phyloP scores from a whole-genome alignment of 116 monocot species.

The Zostera marina region DNA sequence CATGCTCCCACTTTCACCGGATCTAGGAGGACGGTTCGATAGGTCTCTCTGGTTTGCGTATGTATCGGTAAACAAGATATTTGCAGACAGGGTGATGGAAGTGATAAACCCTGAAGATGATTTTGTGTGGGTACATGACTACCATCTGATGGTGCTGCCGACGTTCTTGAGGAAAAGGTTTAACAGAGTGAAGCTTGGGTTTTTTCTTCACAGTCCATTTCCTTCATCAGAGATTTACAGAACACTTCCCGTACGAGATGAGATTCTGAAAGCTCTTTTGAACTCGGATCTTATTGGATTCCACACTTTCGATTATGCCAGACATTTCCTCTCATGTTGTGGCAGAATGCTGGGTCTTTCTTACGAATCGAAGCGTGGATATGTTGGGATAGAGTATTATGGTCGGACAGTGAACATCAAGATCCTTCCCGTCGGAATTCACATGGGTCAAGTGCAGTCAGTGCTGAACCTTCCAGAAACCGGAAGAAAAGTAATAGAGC shows the following conservation, averaged over 20 bases:
- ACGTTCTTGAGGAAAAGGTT: slow-evolving; percentile 70
- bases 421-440: slow-evolving; percentile 19
- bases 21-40: slow-evolving; percentile 72
- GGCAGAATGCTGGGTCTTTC: slow-evolving; percentile 64
- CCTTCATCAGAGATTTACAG: slow-evolving; percentile 84
- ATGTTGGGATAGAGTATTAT: slow-evolving; percentile 15
- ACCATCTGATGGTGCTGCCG: slow-evolving; percentile 78
- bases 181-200: slow-evolving; percentile 66
- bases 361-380: slow-evolving; percentile 47
- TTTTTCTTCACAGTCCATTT: slow-evolving; percentile 85
- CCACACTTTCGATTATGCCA: slow-evolving; percentile 83
- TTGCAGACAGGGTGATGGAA: slow-evolving; percentile 73
- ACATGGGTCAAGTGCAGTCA: slow-evolving; percentile 11
- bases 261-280: slow-evolving; percentile 55
- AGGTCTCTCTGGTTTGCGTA: slow-evolving; percentile 84
- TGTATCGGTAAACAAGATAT: slow-evolving; percentile 81
- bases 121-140: slow-evolving; percentile 87
- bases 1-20: slow-evolving; percentile 81
- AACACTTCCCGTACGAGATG: slow-evolving; percentile 72
- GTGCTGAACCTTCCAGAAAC: slow-evolving; percentile 10
- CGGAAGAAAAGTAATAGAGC: slow-evolving; percentile 1
- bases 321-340: slow-evolving; percentile 79
- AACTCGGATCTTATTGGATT: slow-evolving; percentile 80
- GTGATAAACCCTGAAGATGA: slow-evolving; percentile 68
- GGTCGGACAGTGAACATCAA: slow-evolving; percentile 17